Evolutionary conservation across 139 green algal species (phyloP), one percentile per base, ranked within the genome.

Genomic region (Chlorella sp.): DNA sequence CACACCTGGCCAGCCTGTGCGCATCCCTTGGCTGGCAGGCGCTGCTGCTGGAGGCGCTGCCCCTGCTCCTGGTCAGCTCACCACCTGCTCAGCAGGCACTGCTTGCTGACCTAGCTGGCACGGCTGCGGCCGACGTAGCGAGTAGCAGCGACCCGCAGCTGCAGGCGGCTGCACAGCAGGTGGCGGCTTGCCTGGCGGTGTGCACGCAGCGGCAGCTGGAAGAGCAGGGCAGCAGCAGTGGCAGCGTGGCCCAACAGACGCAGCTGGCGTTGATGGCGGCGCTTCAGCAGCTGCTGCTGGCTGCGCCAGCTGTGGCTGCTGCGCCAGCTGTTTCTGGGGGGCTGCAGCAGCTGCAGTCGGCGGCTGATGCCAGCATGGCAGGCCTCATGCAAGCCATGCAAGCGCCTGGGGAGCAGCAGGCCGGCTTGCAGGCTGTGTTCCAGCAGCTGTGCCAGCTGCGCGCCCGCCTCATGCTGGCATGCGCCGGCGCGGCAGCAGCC

Each of bases 361-460:
- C 80, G 30, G 67, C 39, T 4, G 80, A 85, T 34, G 67, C 47
- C 20, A 41, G 67, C 67, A 70, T 78, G 65, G 39, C 63, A 12
- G n/a, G 63, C 0, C n/a, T 74, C 13, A 74, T 83, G 63, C 28
- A 55, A n/a, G 41, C 56, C 41, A 62, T 83, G 26, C 76, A 82
- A 83, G 39, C 62, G 51, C 51, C 51, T 21, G 28, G 28, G 17
- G 63, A 47, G n/a, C 62, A 51, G 44, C 28, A 41, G 32, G 32
- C 63, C 26, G 63, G 55, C 23, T 32, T 7, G 44, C 65, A 78
- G 47, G 63, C 67, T 28, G 20, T 78, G n/a, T 85, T 85, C 55
- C 80, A 85, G 67, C 67, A 78, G 47, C 47, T 78, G 65, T 85
- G 80, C 80, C 80, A 85, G 80, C 47, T 85, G n/a, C 15, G 80